Percentiles rank a stretch among this genome's conserved stretches.
Conservation (phyloP, 2,329 filamentous ascomycete genomes). For the Rutstroemia sp. region DNA sequence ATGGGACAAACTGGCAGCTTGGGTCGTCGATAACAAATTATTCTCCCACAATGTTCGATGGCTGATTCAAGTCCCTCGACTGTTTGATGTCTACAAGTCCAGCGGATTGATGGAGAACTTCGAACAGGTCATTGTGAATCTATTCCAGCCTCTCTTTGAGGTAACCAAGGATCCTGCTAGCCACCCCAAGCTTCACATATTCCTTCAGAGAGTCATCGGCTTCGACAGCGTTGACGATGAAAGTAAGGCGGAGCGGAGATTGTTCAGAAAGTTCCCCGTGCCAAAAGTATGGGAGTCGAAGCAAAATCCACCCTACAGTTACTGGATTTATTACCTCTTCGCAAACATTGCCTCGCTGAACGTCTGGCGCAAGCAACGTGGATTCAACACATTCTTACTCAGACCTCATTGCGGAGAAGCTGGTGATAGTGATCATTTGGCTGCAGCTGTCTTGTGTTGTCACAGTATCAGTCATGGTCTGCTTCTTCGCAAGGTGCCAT, state of each 20-base stretch:
- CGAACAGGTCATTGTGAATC: conserved; percentile 81
- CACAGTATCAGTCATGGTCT: conserved; percentile 97
- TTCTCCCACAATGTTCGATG: conserved; percentile 97
- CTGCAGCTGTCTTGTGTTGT: conserved; percentile 82
- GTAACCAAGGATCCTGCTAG: conserved; percentile 80
- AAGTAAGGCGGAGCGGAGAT: conserved; percentile 86
- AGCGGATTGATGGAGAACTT: conserved; percentile 81
- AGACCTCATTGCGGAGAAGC: conserved; percentile 95
- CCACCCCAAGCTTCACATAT: conserved; percentile 89
- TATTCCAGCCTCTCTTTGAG: conserved; percentile 92
- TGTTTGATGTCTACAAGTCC: conserved; percentile 94
- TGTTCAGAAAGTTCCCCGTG: conserved; percentile 94
- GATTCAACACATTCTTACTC: conserved; percentile 92
- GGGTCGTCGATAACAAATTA: conserved; percentile 97
- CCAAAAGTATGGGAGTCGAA: conserved; percentile 83
- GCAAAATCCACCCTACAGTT: conserved; percentile 96
- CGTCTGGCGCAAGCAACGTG: conserved; percentile 79
- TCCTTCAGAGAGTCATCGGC: conserved; percentile 89
- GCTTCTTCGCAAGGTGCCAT: conserved; percentile 82
- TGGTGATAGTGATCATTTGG: conserved; percentile 92
- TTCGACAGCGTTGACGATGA: conserved; percentile 98
- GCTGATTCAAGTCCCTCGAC: conserved; percentile 89
- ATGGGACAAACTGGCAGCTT: conserved; percentile 95
- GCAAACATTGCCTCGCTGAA: conserved; percentile 92
- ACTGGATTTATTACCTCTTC: conserved; percentile 98